Percentiles rank a stretch among this genome's conserved stretches.
Conservation (phyloP, 306 rosid genomes). For the Rosa lucieae region DNA sequence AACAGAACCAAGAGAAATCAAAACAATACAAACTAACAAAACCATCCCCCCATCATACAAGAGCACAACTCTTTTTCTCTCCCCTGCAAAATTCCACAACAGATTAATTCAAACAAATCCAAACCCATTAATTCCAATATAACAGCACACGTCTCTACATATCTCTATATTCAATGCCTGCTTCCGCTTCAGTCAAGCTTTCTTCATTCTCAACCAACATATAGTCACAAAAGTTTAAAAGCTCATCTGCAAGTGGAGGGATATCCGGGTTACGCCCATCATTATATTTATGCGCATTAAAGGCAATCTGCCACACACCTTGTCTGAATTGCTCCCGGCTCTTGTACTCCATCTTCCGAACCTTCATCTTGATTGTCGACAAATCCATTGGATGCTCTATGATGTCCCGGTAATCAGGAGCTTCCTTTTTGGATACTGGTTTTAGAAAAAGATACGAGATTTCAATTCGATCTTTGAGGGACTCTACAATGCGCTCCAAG, state of each 20-base stretch:
- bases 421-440: constrained; percentile 90
- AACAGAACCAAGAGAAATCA: no score
- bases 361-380: constrained; percentile 75
- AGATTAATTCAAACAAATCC: no score
- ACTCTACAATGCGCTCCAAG: constrained; percentile 81
- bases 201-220: constrained; percentile 35
- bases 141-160: constrained; percentile 15
- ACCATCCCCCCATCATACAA: no score
- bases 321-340: constrained; percentile 85
- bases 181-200: constrained; percentile 71
- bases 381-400: constrained; percentile 88
- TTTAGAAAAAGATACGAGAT: constrained; percentile 68
- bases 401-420: constrained; percentile 82
- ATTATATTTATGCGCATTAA: constrained; percentile 77
- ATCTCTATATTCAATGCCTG: constrained; percentile 64
- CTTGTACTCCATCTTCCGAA: constrained; percentile 80
- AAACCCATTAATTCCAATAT: no score
- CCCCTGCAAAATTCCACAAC: no score
- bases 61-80: no score
- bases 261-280: constrained; percentile 87
- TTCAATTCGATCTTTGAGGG: constrained; percentile 63
- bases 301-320: constrained; percentile 81
- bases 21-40: no score
- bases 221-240: constrained; percentile 77
- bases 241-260: constrained; percentile 90